Evolutionary conservation across 83 land plant species (phyloP), one percentile per base, ranked within the genome.

Genomic region (Isoetes engelmannii): DNA sequence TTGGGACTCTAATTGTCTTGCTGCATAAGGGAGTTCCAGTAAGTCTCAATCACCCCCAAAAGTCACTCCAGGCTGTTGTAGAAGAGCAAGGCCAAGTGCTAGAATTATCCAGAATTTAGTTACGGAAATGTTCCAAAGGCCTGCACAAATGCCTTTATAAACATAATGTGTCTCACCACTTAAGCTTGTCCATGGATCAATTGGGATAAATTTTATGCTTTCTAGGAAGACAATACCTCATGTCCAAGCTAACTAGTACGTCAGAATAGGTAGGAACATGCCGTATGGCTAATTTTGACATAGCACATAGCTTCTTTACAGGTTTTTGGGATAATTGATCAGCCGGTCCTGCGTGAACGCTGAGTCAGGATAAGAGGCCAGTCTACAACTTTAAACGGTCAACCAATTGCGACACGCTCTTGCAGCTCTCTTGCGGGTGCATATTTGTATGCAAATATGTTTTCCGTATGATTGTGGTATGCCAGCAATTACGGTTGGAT

Each of bases 1-100:
- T 95, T 87, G 99, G 99, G n/a, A 91, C 97, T 48, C 97, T 95
- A 59, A 85, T 95, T 82, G 86, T 94, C 13, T 76, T 95, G 28
- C 67, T 95, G n/a, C 72, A 88, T 68, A 85, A 77, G 68, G 99
- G 90, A 54, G 80, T 75, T 69, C 99, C 97, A 80, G 99, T 95
- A 81, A 64, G 81, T 48, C 60, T 21, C 58, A 70, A 21, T 69
- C 13, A 17, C 17, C 13, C 15, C 55, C 17, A 51, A 2, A 28
- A 28, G 37, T 28, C 37, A 28, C 37, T 28, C 37, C 37, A 28
- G 37, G 37, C 37, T 28, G 37, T 28, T 28, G 37, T 28, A 28
- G 37, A 28, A 28, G 37, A 28, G 37, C 37, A 28, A 28, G 37
- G 37, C 37, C 37, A 28, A 28, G 37, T 28, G 37, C 37, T 28